Evolutionary conservation across 2,329 filamentous ascomycete species (phyloP).

Genomic region (Colletotrichum chlorophyti): DNA sequence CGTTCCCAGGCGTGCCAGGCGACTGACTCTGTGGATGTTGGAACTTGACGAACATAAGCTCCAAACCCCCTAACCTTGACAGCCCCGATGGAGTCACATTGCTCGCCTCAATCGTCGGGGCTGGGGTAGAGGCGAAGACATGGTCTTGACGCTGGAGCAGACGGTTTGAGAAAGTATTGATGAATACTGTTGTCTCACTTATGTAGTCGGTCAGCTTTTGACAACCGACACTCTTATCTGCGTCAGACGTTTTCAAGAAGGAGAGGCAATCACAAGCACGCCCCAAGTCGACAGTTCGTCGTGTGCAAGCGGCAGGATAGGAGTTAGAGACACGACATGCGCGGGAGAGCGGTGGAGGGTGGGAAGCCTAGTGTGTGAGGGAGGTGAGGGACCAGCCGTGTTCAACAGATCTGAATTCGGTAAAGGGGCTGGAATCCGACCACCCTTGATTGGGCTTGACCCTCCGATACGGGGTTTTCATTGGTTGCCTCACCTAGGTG

Average conservation of each 20-base stretch:
- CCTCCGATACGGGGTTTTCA: not conserved
- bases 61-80: constrained; percentile 11
- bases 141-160: not conserved
- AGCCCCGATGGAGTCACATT: not conserved
- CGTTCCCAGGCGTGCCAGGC: constrained; percentile 12
- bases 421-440: constrained; percentile 20
- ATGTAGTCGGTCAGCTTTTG: constrained; percentile 12
- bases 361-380: not conserved
- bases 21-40: constrained; percentile 11
- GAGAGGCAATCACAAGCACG: constrained; percentile 9
- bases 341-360: not conserved
- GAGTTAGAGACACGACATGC: constrained; percentile 15
- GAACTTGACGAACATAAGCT: constrained; percentile 25
- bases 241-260: too few relatives aligned
- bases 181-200: not conserved
- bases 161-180: not conserved
- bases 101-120: constrained; percentile 18
- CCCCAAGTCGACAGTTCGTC: constrained; percentile 10
- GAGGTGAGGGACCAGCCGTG: constrained; percentile 8
- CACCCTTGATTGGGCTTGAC: constrained; percentile 17
- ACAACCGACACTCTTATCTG: not conserved
- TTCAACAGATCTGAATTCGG: constrained; percentile 21
- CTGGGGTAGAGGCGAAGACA: too few relatives aligned
- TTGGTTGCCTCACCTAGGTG: constrained; percentile 28
- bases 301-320: constrained; percentile 1